These are phyloP conservation scores for Diaporthe citriasiana DNA, from an alignment of 2,329 filamentous ascomycete genomes.

Conservation along the genomic window DNA sequence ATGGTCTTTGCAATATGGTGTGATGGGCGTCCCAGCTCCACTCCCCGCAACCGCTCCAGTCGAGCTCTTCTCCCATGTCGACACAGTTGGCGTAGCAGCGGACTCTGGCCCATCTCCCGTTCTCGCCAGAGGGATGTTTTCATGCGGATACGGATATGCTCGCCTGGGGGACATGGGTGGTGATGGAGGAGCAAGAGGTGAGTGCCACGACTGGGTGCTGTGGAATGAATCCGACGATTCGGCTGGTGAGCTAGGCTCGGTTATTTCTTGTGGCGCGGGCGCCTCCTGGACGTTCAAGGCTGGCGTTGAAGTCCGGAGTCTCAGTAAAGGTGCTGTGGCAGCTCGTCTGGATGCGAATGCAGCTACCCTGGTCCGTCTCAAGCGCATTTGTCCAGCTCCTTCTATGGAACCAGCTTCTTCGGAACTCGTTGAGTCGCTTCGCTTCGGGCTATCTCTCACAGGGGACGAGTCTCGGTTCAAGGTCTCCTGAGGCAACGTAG, in stretches of 20 bases:
- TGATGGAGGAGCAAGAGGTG: conserved; percentile 60
- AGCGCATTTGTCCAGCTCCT: conserved; percentile 40
- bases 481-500: not conserved
- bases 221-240: conserved; percentile 68
- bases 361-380: conserved; percentile 40
- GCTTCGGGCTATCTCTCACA: not conserved
- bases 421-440: not conserved
- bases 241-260: conserved; percentile 56
- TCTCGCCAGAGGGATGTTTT: conserved; percentile 55
- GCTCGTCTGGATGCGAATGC: conserved; percentile 43
- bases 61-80: conserved; percentile 50
- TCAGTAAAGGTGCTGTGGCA: conserved; percentile 39
- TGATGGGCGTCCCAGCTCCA: conserved; percentile 34
- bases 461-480: not conserved
- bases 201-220: conserved; percentile 66
- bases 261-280: conserved; percentile 41
- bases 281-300: conserved; percentile 55
- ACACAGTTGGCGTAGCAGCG: conserved; percentile 52
- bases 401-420: conserved; percentile 32
- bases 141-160: conserved; percentile 56
- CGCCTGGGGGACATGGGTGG: conserved; percentile 57
- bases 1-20: conserved; percentile 30
- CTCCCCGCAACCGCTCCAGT: conserved; percentile 44
- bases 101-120: conserved; percentile 51
- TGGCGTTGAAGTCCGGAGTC: conserved; percentile 51